A percentile compares a stretch with the other conserved stretches of the same genome.
Conservation (phyloP, 1,139 yeast genomes). For the Magnusiomyces magnusii region DNA sequence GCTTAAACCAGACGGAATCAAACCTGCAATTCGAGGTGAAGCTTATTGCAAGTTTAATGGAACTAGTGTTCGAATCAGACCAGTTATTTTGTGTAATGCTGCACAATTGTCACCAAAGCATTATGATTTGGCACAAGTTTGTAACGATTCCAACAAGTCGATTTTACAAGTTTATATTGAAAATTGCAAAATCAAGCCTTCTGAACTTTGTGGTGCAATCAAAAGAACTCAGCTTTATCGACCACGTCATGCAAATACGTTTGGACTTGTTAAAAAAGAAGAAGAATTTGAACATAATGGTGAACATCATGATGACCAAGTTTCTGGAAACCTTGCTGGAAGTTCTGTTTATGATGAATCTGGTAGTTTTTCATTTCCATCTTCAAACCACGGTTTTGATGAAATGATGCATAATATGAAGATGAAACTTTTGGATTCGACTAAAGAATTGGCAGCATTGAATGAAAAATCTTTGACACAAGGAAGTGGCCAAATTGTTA, state of each 20-base stretch:
- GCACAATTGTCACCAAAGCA: constrained; percentile 13
- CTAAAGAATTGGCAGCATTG: background rate
- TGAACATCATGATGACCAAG: no score
- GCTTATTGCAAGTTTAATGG: constrained; percentile 28
- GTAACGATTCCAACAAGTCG: constrained; percentile 23
- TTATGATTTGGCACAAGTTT: constrained; percentile 19
- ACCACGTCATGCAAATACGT: background rate
- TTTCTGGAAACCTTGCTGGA: background rate
- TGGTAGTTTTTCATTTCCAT: background rate
- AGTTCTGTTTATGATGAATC: background rate
- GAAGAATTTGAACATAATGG: background rate
- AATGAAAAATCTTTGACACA: background rate
- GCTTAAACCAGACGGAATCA: constrained; percentile 22
- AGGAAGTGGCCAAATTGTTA: no score
- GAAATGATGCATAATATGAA: background rate
- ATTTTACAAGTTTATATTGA: constrained; percentile 30
- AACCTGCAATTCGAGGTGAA: constrained; percentile 14
- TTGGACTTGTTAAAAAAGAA: background rate
- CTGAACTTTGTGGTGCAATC: constrained; percentile 23
- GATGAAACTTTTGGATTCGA: background rate
- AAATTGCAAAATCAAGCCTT: constrained; percentile 24
- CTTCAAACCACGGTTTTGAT: background rate
- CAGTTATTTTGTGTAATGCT: constrained; percentile 30
- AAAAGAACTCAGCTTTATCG: constrained; percentile 15
- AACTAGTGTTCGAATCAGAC: constrained; percentile 29